Evolutionary conservation across 2,329 filamentous ascomycete genomes (phyloP).

Genomic region (Pyrenochaeta sp.): DNA sequence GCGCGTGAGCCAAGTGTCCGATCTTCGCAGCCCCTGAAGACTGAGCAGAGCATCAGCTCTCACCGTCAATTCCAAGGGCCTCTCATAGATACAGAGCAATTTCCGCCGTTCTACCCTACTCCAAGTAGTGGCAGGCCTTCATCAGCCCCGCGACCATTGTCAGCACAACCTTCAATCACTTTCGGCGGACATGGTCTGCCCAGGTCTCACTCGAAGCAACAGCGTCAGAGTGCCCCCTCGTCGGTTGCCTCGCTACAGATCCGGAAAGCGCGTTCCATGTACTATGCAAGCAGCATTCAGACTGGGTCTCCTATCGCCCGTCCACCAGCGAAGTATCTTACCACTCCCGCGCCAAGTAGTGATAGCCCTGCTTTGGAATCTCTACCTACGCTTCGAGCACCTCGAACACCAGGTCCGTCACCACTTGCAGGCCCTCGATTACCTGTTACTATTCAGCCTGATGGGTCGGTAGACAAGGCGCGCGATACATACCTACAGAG

Average conservation of each 20-base stretch:
- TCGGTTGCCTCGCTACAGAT: constrained; percentile 46
- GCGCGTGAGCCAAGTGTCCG: constrained; percentile 41
- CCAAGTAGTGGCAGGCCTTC: constrained; percentile 13
- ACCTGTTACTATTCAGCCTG: constrained; percentile 32
- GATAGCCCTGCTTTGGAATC: constrained; percentile 13
- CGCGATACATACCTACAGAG: constrained; percentile 53
- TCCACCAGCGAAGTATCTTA: constrained; percentile 43
- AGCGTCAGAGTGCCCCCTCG: constrained; percentile 32
- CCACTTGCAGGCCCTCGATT: constrained; percentile 33
- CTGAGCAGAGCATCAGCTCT: constrained; percentile 10
- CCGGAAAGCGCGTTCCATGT: constrained; percentile 50
- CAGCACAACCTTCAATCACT: constrained; percentile 30
- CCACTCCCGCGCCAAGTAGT: constrained; percentile 25
- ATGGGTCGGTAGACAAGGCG: constrained; percentile 42
- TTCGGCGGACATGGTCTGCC: constrained; percentile 37
- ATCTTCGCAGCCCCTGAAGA: constrained; percentile 26
- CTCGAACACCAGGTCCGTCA: constrained; percentile 21
- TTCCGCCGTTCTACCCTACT: constrained; percentile 27
- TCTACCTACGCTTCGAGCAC: background rate
- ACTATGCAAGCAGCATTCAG: constrained; percentile 49
- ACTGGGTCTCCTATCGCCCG: constrained; percentile 48
- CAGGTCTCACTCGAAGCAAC: constrained; percentile 32
- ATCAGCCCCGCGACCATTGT: constrained; percentile 18
- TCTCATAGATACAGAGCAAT: constrained; percentile 27
- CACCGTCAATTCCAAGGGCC: constrained; percentile 19